Evolutionary conservation across 441 rosid species (phyloP).

Genomic region (Gossypium laxum): DNA sequence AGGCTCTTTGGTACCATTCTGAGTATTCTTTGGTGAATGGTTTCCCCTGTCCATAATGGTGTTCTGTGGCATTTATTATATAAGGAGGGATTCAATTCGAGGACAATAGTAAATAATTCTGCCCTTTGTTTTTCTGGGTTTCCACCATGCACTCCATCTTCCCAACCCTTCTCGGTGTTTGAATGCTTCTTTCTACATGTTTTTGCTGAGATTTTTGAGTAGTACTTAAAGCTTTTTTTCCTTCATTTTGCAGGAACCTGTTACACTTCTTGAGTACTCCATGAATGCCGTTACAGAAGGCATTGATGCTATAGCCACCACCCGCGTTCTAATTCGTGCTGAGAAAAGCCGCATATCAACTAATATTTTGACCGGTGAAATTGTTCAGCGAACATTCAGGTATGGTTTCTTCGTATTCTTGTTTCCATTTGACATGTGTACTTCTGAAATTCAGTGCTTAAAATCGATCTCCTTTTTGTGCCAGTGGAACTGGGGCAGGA

Average conservation of each 20-base stretch:
- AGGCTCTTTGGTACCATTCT: background rate
- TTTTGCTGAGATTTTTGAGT: background rate
- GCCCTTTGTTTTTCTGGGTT: background rate
- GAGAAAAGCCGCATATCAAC: conserved; percentile 33
- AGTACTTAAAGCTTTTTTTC: background rate
- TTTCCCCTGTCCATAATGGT: background rate
- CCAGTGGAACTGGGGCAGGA: conserved; percentile 77
- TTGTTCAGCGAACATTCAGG: conserved; percentile 58
- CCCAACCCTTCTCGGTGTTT: background rate
- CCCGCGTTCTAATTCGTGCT: conserved; percentile 70
- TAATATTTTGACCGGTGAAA: conserved; percentile 50
- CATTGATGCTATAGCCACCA: conserved; percentile 86
- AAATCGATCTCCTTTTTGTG: conserved; percentile 6
- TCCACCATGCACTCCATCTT: background rate
- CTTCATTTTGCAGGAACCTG: conserved; percentile 41
- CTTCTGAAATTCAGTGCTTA: background rate
- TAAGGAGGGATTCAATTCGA: background rate
- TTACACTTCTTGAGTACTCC: conserved; percentile 67
- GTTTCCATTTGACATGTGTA: background rate
- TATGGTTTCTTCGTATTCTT: conserved; percentile 6
- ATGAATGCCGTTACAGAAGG: conserved; percentile 79
- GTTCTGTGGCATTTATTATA: background rate
- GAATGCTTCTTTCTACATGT: background rate
- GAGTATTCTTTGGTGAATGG: background rate
- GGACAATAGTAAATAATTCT: background rate